Evolutionary conservation across 768 basidiomycete genomes (phyloP).

Genomic region (Suillus subaureus): DNA sequence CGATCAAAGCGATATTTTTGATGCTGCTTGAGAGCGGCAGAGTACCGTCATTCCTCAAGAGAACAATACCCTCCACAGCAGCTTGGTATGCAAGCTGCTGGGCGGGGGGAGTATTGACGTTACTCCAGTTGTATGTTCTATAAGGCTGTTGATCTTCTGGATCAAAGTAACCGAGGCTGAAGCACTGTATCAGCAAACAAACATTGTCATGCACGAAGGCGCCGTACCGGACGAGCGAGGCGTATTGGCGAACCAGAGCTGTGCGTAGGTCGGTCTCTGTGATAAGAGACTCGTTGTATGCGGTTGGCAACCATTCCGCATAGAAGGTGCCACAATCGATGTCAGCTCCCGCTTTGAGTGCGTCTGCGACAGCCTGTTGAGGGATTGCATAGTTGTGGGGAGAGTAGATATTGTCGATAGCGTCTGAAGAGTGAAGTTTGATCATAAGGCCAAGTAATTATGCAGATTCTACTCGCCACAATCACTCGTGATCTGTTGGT

Average conservation of each 20-base stretch:
- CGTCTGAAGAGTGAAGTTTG: conserved; percentile 17
- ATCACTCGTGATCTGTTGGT: conserved; percentile 41
- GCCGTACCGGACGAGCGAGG: conserved; percentile 53
- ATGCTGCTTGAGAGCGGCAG: conserved; percentile 50
- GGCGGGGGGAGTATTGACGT: conserved; percentile 49
- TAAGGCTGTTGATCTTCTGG: conserved; percentile 50
- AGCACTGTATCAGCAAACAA: not conserved
- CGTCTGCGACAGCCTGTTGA: conserved; percentile 50
- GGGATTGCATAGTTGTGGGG: conserved; percentile 50
- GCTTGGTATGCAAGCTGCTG: conserved; percentile 52
- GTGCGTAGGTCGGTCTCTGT: conserved; percentile 44
- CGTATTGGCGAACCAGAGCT: conserved; percentile 50
- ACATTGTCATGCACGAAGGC: too few species aligned
- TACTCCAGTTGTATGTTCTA: conserved; percentile 49
- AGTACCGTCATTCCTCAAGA: conserved; percentile 65
- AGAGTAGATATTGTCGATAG: conserved; percentile 43
- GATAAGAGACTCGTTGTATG: conserved; percentile 50
- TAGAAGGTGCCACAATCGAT: conserved; percentile 57
- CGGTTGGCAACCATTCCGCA: conserved; percentile 44
- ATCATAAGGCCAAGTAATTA: too few species aligned
- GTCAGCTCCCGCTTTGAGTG: conserved; percentile 56
- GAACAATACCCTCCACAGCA: conserved; percentile 55
- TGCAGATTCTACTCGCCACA: conserved; percentile 44
- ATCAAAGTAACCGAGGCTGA: conserved; percentile 61
- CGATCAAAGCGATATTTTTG: conserved; percentile 58